Evolutionary conservation across 176 grass and related monocot genomes (phyloP), one percentile per base, ranked within the genome.

Genomic region (Phragmites australis): DNA sequence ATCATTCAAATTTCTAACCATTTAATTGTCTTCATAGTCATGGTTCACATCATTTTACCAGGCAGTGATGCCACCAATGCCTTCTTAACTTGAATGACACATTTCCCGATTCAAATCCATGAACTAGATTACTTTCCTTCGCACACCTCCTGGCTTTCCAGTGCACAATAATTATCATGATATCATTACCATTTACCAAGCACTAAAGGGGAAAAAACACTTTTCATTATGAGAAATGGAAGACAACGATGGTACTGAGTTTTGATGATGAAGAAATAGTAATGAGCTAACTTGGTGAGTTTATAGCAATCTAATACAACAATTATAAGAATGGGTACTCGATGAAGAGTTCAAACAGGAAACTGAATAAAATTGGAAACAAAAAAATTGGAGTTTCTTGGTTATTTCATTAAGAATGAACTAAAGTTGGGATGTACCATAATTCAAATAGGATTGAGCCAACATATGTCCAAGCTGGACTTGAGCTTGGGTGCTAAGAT

Each of bases 401-500:
- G 9, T 52, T 53, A 42, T 65, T 74, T 83, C 39, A 14, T 4
- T 25, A 57, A 41, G 8, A 50, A 40, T 1, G 49, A 64, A 70
- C 76, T 89, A 84, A 76, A 68, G 70, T 70, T 17, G 66, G 70
- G 53, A 81, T 85, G 83, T 90, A 93, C 88, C 88, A 93, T 86
- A 90, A 78, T 81, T 80, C 16, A 94, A 59, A 85, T 97, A 97
- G 60, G 88, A 75, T 37, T 85, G 80, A 55, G 95, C 92, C 75
- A 97, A 57, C 92, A 91, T 94, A 74, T 85, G 87, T 18, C 95
- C 95, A 30, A 97, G 90, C 80, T 93, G 89, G 25, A 97, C 88
- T 68, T 97, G 92, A 76, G 90, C 83, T 69, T 82, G 45, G 43
- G 94, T 94, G 21, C 88, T 97, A 13, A 97, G 92, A 68, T 97